A percentile compares a stretch with the other conserved stretches of the same genome.
These are phyloP conservation scores for Scedosporium apiospermum DNA, from an alignment of 2,329 filamentous ascomycete species.

Conservation along the genomic window DNA sequence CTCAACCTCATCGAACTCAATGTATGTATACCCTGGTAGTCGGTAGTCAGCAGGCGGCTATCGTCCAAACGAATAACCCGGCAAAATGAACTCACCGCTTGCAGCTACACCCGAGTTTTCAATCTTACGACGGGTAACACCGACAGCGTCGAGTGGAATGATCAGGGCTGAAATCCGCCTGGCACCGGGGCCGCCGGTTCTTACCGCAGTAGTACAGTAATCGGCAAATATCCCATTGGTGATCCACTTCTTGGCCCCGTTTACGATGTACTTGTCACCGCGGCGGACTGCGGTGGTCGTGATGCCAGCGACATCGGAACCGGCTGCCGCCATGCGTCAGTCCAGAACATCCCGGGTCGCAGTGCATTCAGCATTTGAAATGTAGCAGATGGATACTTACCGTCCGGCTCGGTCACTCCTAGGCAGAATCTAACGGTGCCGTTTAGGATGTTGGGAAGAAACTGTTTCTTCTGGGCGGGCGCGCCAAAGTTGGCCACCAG, in stretches of 20 bases:
- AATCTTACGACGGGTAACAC: conserved; percentile 43
- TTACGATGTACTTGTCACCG: conserved; percentile 42
- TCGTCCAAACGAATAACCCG: background rate
- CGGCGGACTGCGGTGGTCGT: conserved; percentile 40
- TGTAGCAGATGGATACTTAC: background rate
- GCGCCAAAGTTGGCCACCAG: conserved; percentile 8
- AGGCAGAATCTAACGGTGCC: conserved; percentile 6
- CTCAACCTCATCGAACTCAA: conserved; percentile 41
- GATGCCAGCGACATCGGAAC: conserved; percentile 52
- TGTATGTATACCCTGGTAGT: conserved; percentile 36
- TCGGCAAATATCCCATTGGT: conserved; percentile 48
- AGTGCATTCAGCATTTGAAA: background rate
- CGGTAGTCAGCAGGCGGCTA: background rate
- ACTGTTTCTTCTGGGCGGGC: conserved; percentile 6
- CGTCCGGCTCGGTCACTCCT: conserved; percentile 7
- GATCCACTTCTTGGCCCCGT: conserved; percentile 55
- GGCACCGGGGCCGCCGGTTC: conserved; percentile 43
- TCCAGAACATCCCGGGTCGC: background rate
- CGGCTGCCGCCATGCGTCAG: conserved; percentile 12
- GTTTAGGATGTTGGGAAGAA: background rate
- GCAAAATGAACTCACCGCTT: conserved; percentile 11
- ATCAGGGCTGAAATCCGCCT: conserved; percentile 44
- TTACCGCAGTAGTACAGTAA: conserved; percentile 47
- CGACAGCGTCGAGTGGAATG: conserved; percentile 36
- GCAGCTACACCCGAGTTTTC: conserved; percentile 50